Evolutionary conservation across 2,329 filamentous ascomycete genomes (phyloP), one percentile per base, ranked within the genome.

Genomic region (Penicillium crustosum): DNA sequence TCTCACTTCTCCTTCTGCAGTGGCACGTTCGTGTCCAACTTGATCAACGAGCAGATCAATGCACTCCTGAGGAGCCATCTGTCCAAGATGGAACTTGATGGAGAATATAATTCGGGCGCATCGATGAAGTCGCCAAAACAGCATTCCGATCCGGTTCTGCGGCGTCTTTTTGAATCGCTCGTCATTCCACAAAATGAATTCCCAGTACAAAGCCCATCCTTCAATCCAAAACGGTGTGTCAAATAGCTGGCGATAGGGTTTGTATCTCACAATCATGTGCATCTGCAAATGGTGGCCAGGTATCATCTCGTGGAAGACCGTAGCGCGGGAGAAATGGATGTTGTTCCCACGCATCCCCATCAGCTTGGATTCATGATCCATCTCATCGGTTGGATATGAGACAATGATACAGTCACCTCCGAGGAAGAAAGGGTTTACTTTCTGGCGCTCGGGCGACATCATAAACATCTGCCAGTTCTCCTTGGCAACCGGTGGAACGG

Each of bases 111-210:
- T 86, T 38, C 84, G 79, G 6, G 81, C 80, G 62, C 83, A 86
- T 29, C 84, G 81, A 67, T 87, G 84, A 80, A 86, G 85, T 15
- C 83, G 78, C 84, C 84, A 86, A 67, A 86, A 86, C 8, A 87
- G 70, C 61, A 84, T 82, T 0, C 84, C 84, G 23, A 86, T 77
- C 39, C 77, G 76, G 60, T 86, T 81, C 58, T 83, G 79, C 0
- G 83, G 75, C 0, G 76, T 75, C 4, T 73, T 72, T 55, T 80
- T 78, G 63, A 85, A 86, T 61, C 80, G 77, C 31, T 77, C 77
- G 29, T 81, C 76, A 42, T 81, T 70, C 82, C 83, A 87, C 17
- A 87, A 74, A 19, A 84, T 67, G 63, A 85, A 75, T 70, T 86
- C 84, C 83, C 83, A 86, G 67, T 86, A 86, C 62, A 85, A 77